phyloP scores from a whole-genome alignment of 305 asterid genomes.

The Rubia tinctorum region DNA sequence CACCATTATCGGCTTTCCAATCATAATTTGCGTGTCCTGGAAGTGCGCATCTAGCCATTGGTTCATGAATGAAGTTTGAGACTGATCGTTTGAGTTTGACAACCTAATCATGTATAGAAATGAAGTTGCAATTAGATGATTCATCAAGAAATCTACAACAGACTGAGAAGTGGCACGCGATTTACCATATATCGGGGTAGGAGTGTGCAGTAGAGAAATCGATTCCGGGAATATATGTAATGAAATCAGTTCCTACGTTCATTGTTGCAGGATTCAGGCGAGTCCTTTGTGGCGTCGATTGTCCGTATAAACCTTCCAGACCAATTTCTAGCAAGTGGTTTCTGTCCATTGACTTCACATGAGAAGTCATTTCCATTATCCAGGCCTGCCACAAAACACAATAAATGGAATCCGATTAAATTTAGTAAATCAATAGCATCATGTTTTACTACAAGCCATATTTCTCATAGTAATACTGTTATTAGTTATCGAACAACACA shows the following conservation, averaged over 20 bases:
- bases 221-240: conserved; percentile 50
- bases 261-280: conserved; percentile 44
- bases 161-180: background rate
- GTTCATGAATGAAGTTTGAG: conserved; percentile 52
- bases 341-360: conserved; percentile 73
- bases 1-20: conserved; percentile 67
- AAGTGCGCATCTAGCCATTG: conserved; percentile 74
- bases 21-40: conserved; percentile 58
- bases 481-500: no score
- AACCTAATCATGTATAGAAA: conserved; percentile 40
- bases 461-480: no score
- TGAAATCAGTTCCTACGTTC: conserved; percentile 71
- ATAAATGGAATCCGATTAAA: no score
- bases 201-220: conserved; percentile 86
- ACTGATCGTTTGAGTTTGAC: conserved; percentile 41
- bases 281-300: conserved; percentile 51
- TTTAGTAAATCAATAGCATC: no score
- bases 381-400: conserved; percentile 59
- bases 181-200: conserved; percentile 90
- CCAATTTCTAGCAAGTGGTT: conserved; percentile 83
- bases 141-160: background rate
- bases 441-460: no score
- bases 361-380: conserved; percentile 79
- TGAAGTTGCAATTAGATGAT: background rate
- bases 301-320: conserved; percentile 86